Percentiles rank a stretch among this genome's conserved stretches.
Evolutionary conservation across 495 filamentous ascomycete species (phyloP).

Genomic region (Penicilliopsis zonata): DNA sequence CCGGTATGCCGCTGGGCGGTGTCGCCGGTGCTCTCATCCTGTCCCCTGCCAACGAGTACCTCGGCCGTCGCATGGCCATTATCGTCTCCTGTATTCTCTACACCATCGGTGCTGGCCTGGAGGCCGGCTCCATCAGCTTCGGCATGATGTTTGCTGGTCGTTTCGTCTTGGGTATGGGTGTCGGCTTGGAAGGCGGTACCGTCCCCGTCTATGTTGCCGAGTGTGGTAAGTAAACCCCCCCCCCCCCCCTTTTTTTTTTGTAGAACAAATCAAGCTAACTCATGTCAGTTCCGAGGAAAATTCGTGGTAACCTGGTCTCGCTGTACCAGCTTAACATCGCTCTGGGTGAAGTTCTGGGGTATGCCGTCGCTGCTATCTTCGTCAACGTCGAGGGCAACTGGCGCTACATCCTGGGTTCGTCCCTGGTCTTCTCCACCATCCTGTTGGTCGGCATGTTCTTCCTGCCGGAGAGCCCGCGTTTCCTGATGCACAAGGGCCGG

Average conservation of each 20-base stretch:
- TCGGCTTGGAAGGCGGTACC: slow-evolving; percentile 49
- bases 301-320: slow-evolving; percentile 50
- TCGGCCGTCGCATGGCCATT: slow-evolving; percentile 46
- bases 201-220: slow-evolving; percentile 45
- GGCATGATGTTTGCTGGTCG: slow-evolving; percentile 49
- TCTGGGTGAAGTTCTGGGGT: slow-evolving; percentile 49
- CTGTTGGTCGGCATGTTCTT: slow-evolving; percentile 47
- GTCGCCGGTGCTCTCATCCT: slow-evolving; percentile 47
- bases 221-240: slow-evolving; percentile 20
- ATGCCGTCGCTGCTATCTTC: slow-evolving; percentile 51
- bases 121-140: slow-evolving; percentile 46
- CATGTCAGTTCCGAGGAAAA: slow-evolving; percentile 28
- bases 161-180: slow-evolving; percentile 46
- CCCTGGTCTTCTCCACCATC: slow-evolving; percentile 50
- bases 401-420: slow-evolving; percentile 54
- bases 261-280: slow-evolving; percentile 9
- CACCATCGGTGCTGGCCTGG: slow-evolving; percentile 45
- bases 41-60: slow-evolving; percentile 43
- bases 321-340: slow-evolving; percentile 55
- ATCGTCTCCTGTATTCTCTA: slow-evolving; percentile 46
- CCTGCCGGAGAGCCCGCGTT: slow-evolving; percentile 45
- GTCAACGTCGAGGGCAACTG: slow-evolving; percentile 45
- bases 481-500: slow-evolving; percentile 41
- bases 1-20: slow-evolving; percentile 48
- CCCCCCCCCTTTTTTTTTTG: background rate